Evolutionary conservation across 2,329 filamentous ascomycete genomes (phyloP).

Genomic region (Cytospora schulzeri): DNA sequence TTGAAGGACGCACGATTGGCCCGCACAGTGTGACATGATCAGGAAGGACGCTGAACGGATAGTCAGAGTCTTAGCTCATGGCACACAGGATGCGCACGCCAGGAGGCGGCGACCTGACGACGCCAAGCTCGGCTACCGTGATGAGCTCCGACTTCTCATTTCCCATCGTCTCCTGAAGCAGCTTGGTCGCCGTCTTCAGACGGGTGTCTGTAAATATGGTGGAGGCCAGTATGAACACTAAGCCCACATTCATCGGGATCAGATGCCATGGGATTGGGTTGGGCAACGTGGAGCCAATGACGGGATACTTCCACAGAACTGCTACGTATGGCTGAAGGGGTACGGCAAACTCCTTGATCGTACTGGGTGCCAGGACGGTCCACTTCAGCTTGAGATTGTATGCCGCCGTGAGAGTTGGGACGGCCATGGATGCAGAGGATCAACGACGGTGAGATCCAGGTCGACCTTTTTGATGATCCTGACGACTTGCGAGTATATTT

Average conservation of each 20-base stretch:
- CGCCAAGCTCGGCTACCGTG: constrained; percentile 31
- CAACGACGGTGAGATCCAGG: no score
- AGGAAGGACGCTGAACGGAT: constrained; percentile 40
- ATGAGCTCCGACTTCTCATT: constrained; percentile 29
- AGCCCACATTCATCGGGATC: constrained; percentile 45
- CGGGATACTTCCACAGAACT: constrained; percentile 44
- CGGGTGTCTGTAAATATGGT: constrained; percentile 29
- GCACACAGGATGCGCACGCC: constrained; percentile 34
- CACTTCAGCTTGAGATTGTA: constrained; percentile 36
- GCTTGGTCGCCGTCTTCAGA: no score
- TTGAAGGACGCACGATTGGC: constrained; percentile 45
- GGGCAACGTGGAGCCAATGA: constrained; percentile 46
- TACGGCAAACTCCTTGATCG: constrained; percentile 43
- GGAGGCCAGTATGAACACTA: constrained; percentile 36
- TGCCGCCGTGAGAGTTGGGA: no score
- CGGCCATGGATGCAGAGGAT: no score
- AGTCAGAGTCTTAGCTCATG: constrained; percentile 41
- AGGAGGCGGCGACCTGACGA: constrained; percentile 27
- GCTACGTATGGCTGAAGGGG: constrained; percentile 42
- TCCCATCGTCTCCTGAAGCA: constrained; percentile 31
- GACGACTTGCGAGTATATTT: no score
- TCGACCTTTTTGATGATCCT: no score
- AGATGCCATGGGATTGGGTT: constrained; percentile 49
- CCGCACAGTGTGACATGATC: constrained; percentile 47
- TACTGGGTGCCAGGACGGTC: constrained; percentile 32